Conservation (phyloP, 2,329 filamentous ascomycete genomes). For the Epichloe gansuensis region DNA sequence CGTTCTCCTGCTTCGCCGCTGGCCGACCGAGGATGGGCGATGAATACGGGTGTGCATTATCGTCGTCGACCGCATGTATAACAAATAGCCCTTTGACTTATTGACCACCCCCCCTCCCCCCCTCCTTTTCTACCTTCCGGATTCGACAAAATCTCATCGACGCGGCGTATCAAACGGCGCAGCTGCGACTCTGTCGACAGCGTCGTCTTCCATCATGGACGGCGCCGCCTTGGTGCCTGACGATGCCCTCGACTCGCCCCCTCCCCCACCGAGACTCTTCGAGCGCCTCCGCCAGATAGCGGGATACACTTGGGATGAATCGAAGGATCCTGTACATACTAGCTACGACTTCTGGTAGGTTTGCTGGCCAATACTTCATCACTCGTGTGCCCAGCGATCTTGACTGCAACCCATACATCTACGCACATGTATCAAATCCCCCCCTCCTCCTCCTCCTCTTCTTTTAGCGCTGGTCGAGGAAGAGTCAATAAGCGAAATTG, state of each 20-base stretch:
- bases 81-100: slow-evolving; percentile 11
- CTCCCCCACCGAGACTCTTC: slow-evolving; percentile 53
- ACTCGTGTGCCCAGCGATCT: no score
- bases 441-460: no score
- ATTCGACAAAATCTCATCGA: neutral
- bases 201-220: slow-evolving; percentile 31
- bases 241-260: slow-evolving; percentile 50
- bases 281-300: slow-evolving; percentile 61
- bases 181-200: slow-evolving; percentile 6
- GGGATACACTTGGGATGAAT: slow-evolving; percentile 67
- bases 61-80: slow-evolving; percentile 15
- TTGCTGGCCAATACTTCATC: neutral
- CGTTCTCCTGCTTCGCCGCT: slow-evolving; percentile 1
- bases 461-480: no score
- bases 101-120: neutral
- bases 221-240: slow-evolving; percentile 34
- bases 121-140: neutral
- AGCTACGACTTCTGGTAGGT: slow-evolving; percentile 79
- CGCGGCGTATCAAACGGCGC: neutral
- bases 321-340: slow-evolving; percentile 41
- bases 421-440: neutral
- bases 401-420: neutral
- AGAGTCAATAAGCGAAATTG: no score
- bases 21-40: slow-evolving; percentile 21
- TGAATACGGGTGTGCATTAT: slow-evolving; percentile 11